Base-by-base conservation (phyloP, 192 early-diverging fungal genomes). In the Coemansia furcata region DNA sequence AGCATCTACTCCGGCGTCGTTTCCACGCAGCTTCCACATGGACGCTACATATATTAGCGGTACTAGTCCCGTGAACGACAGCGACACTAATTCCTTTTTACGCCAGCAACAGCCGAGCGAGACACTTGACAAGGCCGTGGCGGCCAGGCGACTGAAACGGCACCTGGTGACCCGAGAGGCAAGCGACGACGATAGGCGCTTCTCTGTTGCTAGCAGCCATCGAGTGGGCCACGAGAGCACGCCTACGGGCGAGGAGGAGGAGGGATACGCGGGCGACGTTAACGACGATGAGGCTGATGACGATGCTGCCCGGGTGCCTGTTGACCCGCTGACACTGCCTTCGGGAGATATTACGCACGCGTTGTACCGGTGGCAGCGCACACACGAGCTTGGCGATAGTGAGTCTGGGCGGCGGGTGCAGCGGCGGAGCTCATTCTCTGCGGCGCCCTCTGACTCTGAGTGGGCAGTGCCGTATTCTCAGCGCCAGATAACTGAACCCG, bases 311-410 rank as follows among this genome's bases (percentile, higher is more conserved):
- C 69, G 23, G 3, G 62, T 78, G 65, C 67, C 68, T 1, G 76
- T 66, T 32, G 79, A 84, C 63, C 74, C 82, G 43, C 84, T 87
- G 74, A 86, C 86, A 35, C 73, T 92, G 29, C 80, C 85, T 33
- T 88, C 88, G 30, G 92, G 90, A 12, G 89, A 91, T 62, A 87
- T 89, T 64, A 93, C 93, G 4, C 87, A 90, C 36, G 90, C 92
- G 64, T 88, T 96, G 58, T 96, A 96, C 81, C 90, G 93, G 67
- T 94, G 92, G 92, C 84, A 88, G 14, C 85, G 91, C 39, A 80
- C 85, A 38, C 71, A 87, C 32, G 89, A 88, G 47, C 35, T 54
- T 46, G 57, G 32, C 14, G 57, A 59, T 17, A 17, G 3, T 2
- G 57, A n/a, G 57, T 37, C 33, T 5, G 57, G 57, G 2, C 33